phyloP scores from a whole-genome alignment of 768 basidiomycete species.

The Mycena venus region DNA sequence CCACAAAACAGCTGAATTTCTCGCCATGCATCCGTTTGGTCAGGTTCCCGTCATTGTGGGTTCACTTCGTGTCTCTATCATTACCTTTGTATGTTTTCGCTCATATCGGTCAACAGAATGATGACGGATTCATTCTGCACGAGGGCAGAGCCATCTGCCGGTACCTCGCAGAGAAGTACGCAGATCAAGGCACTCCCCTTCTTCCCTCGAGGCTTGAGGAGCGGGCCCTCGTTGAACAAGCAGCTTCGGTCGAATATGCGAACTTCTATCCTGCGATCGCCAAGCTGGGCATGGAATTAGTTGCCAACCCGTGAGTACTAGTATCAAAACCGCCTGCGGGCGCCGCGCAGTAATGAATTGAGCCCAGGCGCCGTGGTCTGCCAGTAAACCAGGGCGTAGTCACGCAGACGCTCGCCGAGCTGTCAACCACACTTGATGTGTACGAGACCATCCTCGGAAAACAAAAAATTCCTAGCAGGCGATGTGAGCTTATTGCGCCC shows the following conservation, averaged over 20 bases:
- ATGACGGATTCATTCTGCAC: slow-evolving; percentile 36
- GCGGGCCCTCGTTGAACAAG: slow-evolving; percentile 51
- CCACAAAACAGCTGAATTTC: not conserved
- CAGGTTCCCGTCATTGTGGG: not conserved
- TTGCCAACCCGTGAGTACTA: slow-evolving; percentile 52
- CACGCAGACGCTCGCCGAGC: slow-evolving; percentile 30
- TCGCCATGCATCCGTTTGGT: not conserved
- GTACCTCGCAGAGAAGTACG: slow-evolving; percentile 60
- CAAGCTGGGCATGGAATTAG: slow-evolving; percentile 54
- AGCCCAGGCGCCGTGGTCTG: slow-evolving; percentile 26
- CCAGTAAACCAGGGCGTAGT: slow-evolving; percentile 47
- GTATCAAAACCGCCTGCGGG: not conserved
- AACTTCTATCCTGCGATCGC: slow-evolving; percentile 58
- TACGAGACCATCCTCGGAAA: slow-evolving; percentile 60
- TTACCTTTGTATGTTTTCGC: too few species aligned
- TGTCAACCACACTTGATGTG: slow-evolving; percentile 50
- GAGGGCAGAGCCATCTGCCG: slow-evolving; percentile 62
- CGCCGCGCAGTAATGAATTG: not conserved
- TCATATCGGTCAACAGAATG: not conserved
- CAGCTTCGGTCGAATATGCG: slow-evolving; percentile 52
- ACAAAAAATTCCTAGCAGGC: slow-evolving; percentile 56
- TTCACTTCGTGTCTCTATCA: not conserved
- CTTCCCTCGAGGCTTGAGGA: slow-evolving; percentile 44
- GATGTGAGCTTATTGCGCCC: slow-evolving; percentile 47
- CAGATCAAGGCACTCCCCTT: slow-evolving; percentile 52